Base-by-base conservation (phyloP, 2,329 filamentous ascomycete species). In the Phaeomoniella chlamydospora region DNA sequence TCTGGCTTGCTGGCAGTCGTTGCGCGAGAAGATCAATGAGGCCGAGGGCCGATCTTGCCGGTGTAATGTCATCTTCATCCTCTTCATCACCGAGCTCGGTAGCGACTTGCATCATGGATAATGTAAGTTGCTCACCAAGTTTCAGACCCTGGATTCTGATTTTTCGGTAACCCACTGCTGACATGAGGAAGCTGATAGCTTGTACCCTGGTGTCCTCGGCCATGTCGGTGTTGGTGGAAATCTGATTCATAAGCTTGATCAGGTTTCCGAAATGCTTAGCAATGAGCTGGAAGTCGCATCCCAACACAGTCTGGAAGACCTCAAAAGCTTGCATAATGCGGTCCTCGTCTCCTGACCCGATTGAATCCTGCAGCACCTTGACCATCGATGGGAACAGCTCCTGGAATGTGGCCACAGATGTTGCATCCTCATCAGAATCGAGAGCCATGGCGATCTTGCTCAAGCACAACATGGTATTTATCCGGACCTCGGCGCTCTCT, bases 281-380 rank as follows among this genome's bases (percentile, higher is more conserved):
- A 36, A 96, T 67, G 35, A 96, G 72, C 33, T 83, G 74, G 18
- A 84, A 80, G 55, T 94, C 88, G 56, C 85, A 94, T 44, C 81
- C 82, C 37, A 98, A 73, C 50, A 94, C 78, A 35, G 84, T 90
- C 66, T 96, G 90, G 72, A 96, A 94, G 46, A 94, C 86, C 56
- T 96, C 90, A 49, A 96, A 98, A 16, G 85, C 76, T 54, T 88
- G 78, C 67, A 88, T 84, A 48, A 82, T 78, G 55, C 81, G 80
- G 54, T 94, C 87, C 49, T 94, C 87, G 49, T 94, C 81, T 39
- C 74, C 72, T 39, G 72, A 71, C 49, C 85, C 73, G 39, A 96
- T 81, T 16, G 82, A 75, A 43, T 78, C 72, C 69, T 94, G 90
- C 45, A 96, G 70, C 9, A 94, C 84, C 43, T 77, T 73, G 40